Conservation (phyloP, 2,329 filamentous ascomycete genomes). For the Aspergillus quadrilineatus region DNA sequence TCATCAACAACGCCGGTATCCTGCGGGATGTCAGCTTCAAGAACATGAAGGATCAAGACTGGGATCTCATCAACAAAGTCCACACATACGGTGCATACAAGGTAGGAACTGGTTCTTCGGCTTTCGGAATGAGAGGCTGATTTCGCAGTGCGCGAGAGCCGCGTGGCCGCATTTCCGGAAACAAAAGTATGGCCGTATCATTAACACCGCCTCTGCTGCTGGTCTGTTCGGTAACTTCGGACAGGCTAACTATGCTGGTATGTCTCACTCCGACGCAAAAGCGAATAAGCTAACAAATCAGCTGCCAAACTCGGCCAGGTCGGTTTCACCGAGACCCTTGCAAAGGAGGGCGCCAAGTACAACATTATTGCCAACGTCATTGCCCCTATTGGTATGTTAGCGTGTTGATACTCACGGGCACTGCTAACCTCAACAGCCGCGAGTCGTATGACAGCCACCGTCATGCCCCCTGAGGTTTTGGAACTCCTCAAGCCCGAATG, state of each 20-base stretch:
- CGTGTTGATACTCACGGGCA: not conserved
- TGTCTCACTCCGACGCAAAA: slow-evolving; percentile 19
- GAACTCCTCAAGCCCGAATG: slow-evolving; percentile 85
- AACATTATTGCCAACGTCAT: slow-evolving; percentile 96
- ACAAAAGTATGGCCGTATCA: slow-evolving; percentile 95
- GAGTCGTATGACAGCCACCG: slow-evolving; percentile 90
- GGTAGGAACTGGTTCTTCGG: slow-evolving; percentile 31
- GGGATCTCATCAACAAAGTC: slow-evolving; percentile 91
- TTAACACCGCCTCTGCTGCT: slow-evolving; percentile 95
- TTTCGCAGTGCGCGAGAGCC: slow-evolving; percentile 69
- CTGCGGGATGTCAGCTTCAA: slow-evolving; percentile 95
- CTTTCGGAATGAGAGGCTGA: slow-evolving; percentile 3
- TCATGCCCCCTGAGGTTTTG: slow-evolving; percentile 92
- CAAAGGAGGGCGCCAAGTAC: slow-evolving; percentile 96
- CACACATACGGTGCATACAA: slow-evolving; percentile 95
- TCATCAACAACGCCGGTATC: slow-evolving; percentile 98
- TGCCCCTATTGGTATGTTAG: slow-evolving; percentile 67
- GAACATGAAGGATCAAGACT: slow-evolving; percentile 96
- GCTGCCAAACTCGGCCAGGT: slow-evolving; percentile 94
- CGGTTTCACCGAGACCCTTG: slow-evolving; percentile 95
- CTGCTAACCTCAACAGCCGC: slow-evolving; percentile 58
- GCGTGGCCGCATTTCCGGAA: slow-evolving; percentile 98
- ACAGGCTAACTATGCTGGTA: slow-evolving; percentile 88
- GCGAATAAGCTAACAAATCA: slow-evolving; percentile 32
- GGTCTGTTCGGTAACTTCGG: slow-evolving; percentile 95